Evolutionary conservation across 768 basidiomycete species (phyloP).

Genomic region (Lentinula aciculospora): DNA sequence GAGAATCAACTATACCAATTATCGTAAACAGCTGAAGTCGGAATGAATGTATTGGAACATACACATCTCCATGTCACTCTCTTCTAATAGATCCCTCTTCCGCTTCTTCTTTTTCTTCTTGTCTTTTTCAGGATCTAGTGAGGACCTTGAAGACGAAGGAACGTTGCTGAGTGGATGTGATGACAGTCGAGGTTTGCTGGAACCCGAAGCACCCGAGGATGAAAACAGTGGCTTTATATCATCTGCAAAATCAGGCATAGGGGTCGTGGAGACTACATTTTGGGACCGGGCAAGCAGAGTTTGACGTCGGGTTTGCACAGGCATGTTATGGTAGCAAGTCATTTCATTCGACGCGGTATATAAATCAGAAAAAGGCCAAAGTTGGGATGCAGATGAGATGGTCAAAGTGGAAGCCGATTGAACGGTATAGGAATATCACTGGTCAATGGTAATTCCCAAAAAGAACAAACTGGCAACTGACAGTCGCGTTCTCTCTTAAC

Average conservation of each 20-base stretch:
- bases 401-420: neutral
- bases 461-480: slow-evolving; percentile 36
- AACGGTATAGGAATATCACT: slow-evolving; percentile 12
- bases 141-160: slow-evolving; percentile 45
- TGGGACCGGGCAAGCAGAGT: neutral
- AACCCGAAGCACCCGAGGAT: slow-evolving; percentile 6
- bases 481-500: slow-evolving; percentile 71
- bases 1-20: slow-evolving; percentile 28
- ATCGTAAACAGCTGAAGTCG: slow-evolving; percentile 7
- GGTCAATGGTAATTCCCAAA: slow-evolving; percentile 14
- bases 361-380: neutral
- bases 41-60: slow-evolving; percentile 12
- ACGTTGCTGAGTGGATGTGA: slow-evolving; percentile 39
- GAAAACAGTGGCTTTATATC: slow-evolving; percentile 30
- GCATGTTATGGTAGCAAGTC: neutral
- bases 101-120: slow-evolving; percentile 87
- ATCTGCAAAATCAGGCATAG: slow-evolving; percentile 40
- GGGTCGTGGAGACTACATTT: slow-evolving; percentile 26
- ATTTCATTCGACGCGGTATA: neutral
- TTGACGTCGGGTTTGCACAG: slow-evolving; percentile 8
- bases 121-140: slow-evolving; percentile 57
- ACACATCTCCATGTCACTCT: slow-evolving; percentile 68
- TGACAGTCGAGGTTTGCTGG: slow-evolving; percentile 41
- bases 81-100: slow-evolving; percentile 60
- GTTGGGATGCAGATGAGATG: neutral